A percentile compares a stretch with the other conserved stretches of the same genome.
These are phyloP conservation scores for Rickenella mellea DNA, from an alignment of 768 basidiomycete species.

Conservation along the genomic window DNA sequence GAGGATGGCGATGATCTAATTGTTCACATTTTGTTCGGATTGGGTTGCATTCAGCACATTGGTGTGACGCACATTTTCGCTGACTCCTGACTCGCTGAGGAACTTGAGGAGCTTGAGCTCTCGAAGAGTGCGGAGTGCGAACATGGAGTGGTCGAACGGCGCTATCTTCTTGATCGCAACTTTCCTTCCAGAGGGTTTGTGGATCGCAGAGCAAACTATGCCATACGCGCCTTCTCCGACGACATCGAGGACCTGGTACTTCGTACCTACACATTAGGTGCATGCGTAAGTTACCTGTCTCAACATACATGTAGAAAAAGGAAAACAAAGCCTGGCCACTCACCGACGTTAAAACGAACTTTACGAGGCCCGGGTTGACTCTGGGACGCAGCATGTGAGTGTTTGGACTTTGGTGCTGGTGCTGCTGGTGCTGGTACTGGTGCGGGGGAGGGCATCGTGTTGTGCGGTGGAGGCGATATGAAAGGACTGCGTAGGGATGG, in stretches of 20 bases:
- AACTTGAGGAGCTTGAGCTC: conserved; percentile 66
- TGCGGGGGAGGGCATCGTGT: too few relatives aligned
- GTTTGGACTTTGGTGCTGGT: conserved; percentile 27
- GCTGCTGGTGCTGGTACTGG: conserved; percentile 4
- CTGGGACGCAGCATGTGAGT: conserved; percentile 35
- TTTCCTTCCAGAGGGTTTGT: conserved; percentile 77
- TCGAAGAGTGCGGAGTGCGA: conserved; percentile 73
- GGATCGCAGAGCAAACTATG: conserved; percentile 89
- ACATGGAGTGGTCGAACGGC: conserved; percentile 94
- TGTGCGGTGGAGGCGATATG: too few relatives aligned
- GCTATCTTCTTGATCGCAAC: conserved; percentile 97
- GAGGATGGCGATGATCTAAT: conserved; percentile 79
- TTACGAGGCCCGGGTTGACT: conserved; percentile 58
- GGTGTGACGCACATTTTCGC: conserved; percentile 65
- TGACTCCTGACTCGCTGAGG: conserved; percentile 78
- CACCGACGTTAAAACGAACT: conserved; percentile 84
- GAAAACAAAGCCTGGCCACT: conserved; percentile 15
- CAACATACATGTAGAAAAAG: conserved; percentile 13
- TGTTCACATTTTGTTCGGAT: conserved; percentile 66
- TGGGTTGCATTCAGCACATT: too few relatives aligned
- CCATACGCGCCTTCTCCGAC: conserved; percentile 92
- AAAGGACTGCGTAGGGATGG: too few relatives aligned
- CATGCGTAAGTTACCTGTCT: neutral
- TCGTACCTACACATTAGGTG: conserved; percentile 36
- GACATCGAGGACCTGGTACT: conserved; percentile 80